Evolutionary conservation across 257 asterid species (phyloP).

Genomic region (Striga asiatica): DNA sequence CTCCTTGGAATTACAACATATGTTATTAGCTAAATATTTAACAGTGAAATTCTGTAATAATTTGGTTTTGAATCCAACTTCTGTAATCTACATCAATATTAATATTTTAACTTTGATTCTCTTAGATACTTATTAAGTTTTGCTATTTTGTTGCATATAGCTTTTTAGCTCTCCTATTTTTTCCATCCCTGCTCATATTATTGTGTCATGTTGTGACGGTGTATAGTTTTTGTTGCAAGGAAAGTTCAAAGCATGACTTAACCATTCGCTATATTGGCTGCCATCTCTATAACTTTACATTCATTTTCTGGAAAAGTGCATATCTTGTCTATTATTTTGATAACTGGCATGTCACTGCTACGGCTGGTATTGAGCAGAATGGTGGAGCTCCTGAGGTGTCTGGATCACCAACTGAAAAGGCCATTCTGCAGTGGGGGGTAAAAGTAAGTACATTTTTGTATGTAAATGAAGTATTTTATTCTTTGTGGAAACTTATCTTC

Average conservation of each 20-base stretch:
- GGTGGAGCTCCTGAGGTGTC: conserved; percentile 51
- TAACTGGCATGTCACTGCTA: no score
- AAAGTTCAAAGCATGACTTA: no score
- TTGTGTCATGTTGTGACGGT: no score
- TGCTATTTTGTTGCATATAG: neutral
- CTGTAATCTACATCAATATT: neutral
- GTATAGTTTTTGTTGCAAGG: no score
- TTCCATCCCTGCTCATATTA: neutral
- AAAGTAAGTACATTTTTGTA: conserved; percentile 34
- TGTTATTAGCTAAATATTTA: neutral
- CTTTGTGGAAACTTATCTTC: conserved; percentile 5
- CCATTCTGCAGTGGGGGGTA: conserved; percentile 83
- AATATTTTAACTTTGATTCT: neutral
- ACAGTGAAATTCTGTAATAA: neutral
- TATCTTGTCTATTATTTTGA: neutral
- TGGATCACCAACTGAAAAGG: conserved; percentile 98
- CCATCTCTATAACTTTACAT: no score
- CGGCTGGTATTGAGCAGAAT: neutral
- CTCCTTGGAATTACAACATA: neutral
- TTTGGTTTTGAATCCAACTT: neutral
- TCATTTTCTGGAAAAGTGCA: no score
- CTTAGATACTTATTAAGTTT: no score
- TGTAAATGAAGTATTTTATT: neutral
- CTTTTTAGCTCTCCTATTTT: neutral
- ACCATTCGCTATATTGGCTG: no score